These are phyloP conservation scores for Pholiota molesta DNA, from an alignment of 768 basidiomycete species.

Conservation along the genomic window DNA sequence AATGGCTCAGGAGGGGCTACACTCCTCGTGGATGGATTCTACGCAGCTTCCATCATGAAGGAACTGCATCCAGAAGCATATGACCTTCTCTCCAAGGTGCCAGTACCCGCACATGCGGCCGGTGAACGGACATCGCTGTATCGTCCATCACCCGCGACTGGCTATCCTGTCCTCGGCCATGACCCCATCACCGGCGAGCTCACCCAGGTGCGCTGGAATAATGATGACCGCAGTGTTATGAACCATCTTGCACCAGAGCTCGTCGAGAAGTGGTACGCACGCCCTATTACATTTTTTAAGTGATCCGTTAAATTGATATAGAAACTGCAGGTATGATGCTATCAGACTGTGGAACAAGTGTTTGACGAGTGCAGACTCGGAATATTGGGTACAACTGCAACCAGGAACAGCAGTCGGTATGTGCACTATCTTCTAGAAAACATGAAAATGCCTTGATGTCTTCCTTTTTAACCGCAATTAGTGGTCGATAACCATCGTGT, in stretches of 20 bases:
- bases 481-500: conserved; percentile 94
- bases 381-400: conserved; percentile 90
- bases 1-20: conserved; percentile 85
- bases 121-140: conserved; percentile 69
- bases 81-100: conserved; percentile 63
- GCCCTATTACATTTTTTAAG: neutral
- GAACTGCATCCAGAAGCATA: conserved; percentile 75
- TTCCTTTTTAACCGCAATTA: conserved; percentile 27
- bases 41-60: conserved; percentile 80
- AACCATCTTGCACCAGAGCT: conserved; percentile 54
- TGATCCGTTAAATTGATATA: neutral
- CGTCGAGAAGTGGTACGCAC: conserved; percentile 73
- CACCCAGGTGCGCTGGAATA: conserved; percentile 89
- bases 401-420: conserved; percentile 85
- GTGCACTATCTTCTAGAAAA: neutral
- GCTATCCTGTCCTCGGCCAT: conserved; percentile 76
- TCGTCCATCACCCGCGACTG: conserved; percentile 54
- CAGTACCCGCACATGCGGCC: conserved; percentile 85
- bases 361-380: conserved; percentile 78
- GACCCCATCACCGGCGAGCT: conserved; percentile 63
- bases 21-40: conserved; percentile 95
- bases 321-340: conserved; percentile 68
- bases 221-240: conserved; percentile 89
- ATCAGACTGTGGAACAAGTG: conserved; percentile 77
- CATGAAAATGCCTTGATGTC: neutral